These are phyloP conservation scores for Nakaseomyces nivariensis DNA, from an alignment of 1,139 yeast genomes.

Conservation along the genomic window DNA sequence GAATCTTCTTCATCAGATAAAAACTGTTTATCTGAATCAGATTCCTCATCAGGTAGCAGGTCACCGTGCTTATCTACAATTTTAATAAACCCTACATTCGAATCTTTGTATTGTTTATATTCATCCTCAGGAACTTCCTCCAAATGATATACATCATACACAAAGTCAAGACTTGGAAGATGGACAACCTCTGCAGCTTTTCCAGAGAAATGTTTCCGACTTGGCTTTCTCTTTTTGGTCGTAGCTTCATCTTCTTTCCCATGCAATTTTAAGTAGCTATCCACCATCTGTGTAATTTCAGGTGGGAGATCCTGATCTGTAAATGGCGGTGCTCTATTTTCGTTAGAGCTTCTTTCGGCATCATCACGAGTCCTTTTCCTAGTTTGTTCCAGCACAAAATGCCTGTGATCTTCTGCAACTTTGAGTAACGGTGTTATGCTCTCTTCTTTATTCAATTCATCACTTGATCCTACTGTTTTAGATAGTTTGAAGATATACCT, in stretches of 20 bases:
- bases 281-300: conserved; percentile 61
- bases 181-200: conserved; percentile 12
- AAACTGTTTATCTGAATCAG: conserved; percentile 31
- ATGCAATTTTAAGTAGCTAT: conserved; percentile 39
- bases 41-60: conserved; percentile 41
- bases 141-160: conserved; percentile 77
- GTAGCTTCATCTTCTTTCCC: conserved; percentile 8
- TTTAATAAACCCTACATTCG: conserved; percentile 51
- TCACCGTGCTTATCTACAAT: conserved; percentile 61
- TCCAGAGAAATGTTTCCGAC: conserved; percentile 21
- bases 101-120: conserved; percentile 32
- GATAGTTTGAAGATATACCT: conserved; percentile 28
- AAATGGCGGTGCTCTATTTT: not conserved
- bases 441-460: conserved; percentile 8
- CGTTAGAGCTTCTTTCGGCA: not conserved
- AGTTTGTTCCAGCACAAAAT: conserved; percentile 25
- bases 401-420: conserved; percentile 18
- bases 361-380: conserved; percentile 13
- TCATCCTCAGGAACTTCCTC: conserved; percentile 41
- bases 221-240: conserved; percentile 18
- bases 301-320: conserved; percentile 38
- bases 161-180: conserved; percentile 54
- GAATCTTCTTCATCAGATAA: conserved; percentile 62
- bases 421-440: conserved; percentile 22
- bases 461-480: conserved; percentile 24